Evolutionary conservation across 805 yeast species (phyloP).

Genomic region (Monosporozyma yasuniensis): DNA sequence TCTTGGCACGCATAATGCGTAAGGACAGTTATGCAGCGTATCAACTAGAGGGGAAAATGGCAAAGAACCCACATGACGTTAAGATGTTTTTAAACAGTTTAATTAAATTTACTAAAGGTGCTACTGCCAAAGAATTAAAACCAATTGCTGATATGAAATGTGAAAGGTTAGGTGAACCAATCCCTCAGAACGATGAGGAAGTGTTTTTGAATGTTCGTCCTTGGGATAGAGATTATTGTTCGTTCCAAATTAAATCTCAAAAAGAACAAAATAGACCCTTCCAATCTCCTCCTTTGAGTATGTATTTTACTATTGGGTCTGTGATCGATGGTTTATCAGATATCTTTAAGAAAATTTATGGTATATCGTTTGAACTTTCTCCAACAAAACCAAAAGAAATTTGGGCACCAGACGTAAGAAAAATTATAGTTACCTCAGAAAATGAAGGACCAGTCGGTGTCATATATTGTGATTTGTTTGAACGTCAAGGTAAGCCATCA

Average conservation of each 20-base stretch:
- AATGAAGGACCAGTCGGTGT: conserved; percentile 60
- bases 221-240: conserved; percentile 82
- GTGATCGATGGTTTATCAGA: conserved; percentile 76
- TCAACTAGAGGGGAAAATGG: conserved; percentile 85
- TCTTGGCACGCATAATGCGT: conserved; percentile 67
- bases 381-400: conserved; percentile 62
- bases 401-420: conserved; percentile 82
- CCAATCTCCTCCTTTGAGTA: conserved; percentile 37
- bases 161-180: conserved; percentile 12
- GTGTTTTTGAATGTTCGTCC: conserved; percentile 51
- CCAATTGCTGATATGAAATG: conserved; percentile 36
- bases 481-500: conserved; percentile 62
- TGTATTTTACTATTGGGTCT: conserved; percentile 76
- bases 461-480: conserved; percentile 81
- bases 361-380: conserved; percentile 64
- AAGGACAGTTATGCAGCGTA: conserved; percentile 64
- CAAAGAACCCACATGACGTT: conserved; percentile 70
- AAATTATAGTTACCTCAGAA: conserved; percentile 65
- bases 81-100: conserved; percentile 55
- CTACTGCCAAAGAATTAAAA: conserved; percentile 52
- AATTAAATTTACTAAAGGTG: conserved; percentile 41
- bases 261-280: background rate
- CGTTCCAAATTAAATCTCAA: background rate
- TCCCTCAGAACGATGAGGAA: conserved; percentile 28
- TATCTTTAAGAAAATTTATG: conserved; percentile 63